Base-by-base conservation (phyloP, 768 basidiomycete species). In the Gloeostereum incarnatum region DNA sequence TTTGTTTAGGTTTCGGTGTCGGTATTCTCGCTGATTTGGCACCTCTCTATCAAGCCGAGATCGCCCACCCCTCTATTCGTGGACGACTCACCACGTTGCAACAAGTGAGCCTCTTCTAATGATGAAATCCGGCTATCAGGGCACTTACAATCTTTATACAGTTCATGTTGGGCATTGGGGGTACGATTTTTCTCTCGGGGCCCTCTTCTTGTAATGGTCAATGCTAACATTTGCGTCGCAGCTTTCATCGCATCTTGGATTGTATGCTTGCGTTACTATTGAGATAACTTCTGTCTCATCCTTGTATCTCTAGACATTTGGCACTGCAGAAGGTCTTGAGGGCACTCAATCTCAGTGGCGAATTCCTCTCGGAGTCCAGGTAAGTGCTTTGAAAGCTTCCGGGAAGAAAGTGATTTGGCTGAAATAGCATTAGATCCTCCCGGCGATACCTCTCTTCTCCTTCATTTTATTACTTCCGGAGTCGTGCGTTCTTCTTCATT, bases 21-120 rank as follows among this genome's bases (percentile, higher is more conserved):
- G 69, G 69, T 1, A 68, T 72, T 41, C 65, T 72, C 44, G 64
- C 69, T 6, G 67, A 71, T 50, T 53, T 70, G 13, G 66, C 68
- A 4, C 65, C 69, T 19, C 49, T 78, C 7, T 76, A 78, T 50
- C 73, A 77, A 57, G 67, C 73, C 13, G 73, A 75, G 53, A 75
- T 78, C 36, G 69, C 73, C 2, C 71, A 73, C 41, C 71, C 73
- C 0, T 68, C 66, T 54, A 73, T 73, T 30, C 61, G 71, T n/a
- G 73, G 73, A 7, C 59, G 70, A 13, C 55, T 73, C 26, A 73
- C 69, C 2, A 73, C 71, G 3, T 54, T 75, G 22, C 71, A 73
- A 50, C 71, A 71, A 44, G 59, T 60, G 29, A 7, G 45, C 37
- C 7, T 18, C 23, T n/a, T 24, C 30, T 34, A n/a, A n/a, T n/a